Conservation (phyloP, 2,329 filamentous ascomycete species). For the Ophiostoma populinum region DNA sequence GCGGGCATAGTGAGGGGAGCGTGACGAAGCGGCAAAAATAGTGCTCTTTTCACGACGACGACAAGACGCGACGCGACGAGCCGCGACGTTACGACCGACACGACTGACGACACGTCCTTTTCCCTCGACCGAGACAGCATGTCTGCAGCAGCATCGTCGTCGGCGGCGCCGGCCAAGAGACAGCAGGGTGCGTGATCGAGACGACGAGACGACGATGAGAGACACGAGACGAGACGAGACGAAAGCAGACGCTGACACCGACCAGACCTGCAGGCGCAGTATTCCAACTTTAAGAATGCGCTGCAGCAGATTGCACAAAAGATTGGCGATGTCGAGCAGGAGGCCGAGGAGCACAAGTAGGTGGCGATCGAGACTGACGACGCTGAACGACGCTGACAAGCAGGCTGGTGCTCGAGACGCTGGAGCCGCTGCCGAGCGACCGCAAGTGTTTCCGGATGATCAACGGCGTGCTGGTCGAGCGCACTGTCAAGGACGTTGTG, state of each 20-base stretch:
- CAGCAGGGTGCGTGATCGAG: constrained; percentile 44
- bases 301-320: constrained; percentile 89
- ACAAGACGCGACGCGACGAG: neutral
- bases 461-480: constrained; percentile 87
- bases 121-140: neutral
- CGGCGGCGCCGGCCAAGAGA: constrained; percentile 38
- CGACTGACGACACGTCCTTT: no score
- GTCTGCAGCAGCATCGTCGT: constrained; percentile 5
- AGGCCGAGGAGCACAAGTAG: constrained; percentile 95
- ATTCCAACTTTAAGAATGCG: constrained; percentile 58
- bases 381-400: neutral
- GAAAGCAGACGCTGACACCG: neutral
- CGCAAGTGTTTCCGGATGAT: constrained; percentile 98
- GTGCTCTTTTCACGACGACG: neutral
- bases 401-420: constrained; percentile 85
- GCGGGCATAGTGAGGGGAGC: no score
- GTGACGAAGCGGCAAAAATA: no score
- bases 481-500: constrained; percentile 82
- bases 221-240: neutral
- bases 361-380: constrained; percentile 17
- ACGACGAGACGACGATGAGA: neutral
- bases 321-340: constrained; percentile 94
- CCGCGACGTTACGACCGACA: neutral
- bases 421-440: constrained; percentile 63
- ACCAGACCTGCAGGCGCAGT: constrained; percentile 62